Evolutionary conservation across 2,329 filamentous ascomycete species (phyloP).

Genomic region (Lasiodiplodia citricola): DNA sequence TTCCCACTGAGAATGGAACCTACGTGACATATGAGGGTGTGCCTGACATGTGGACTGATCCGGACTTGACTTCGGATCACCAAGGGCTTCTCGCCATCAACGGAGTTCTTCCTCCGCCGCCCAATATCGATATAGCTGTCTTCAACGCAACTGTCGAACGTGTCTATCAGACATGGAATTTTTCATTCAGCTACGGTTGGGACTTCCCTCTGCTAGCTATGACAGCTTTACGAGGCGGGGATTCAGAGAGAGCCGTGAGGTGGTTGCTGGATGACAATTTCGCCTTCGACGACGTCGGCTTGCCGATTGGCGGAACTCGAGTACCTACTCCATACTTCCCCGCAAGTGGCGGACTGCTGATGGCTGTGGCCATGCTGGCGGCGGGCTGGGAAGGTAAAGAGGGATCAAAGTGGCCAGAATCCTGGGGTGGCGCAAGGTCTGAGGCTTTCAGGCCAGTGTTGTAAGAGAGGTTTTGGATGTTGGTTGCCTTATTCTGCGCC

Average conservation of each 20-base stretch:
- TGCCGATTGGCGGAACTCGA: constrained; percentile 57
- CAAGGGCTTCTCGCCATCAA: constrained; percentile 39
- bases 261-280: constrained; percentile 58
- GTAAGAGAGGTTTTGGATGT: constrained; percentile 26
- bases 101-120: constrained; percentile 40
- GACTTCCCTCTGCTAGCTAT: constrained; percentile 42
- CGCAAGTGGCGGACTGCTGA: constrained; percentile 54
- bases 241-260: constrained; percentile 38
- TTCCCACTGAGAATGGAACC: constrained; percentile 57
- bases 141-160: constrained; percentile 39
- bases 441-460: constrained; percentile 53
- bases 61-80: constrained; percentile 38
- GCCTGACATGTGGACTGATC: constrained; percentile 39
- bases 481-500: constrained; percentile 12
- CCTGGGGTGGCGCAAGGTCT: constrained; percentile 52
- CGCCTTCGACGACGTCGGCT: constrained; percentile 62
- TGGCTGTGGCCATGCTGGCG: constrained; percentile 63
- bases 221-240: constrained; percentile 37
- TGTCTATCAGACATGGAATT: constrained; percentile 43
- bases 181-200: constrained; percentile 43
- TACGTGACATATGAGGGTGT: constrained; percentile 63
- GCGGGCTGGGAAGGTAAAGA: constrained; percentile 60
- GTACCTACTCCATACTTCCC: constrained; percentile 66
- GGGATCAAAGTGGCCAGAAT: constrained; percentile 54
- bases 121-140: constrained; percentile 36